Base-by-base conservation (phyloP, 1,284 basidiomycete species). In the Naganishia albida region DNA sequence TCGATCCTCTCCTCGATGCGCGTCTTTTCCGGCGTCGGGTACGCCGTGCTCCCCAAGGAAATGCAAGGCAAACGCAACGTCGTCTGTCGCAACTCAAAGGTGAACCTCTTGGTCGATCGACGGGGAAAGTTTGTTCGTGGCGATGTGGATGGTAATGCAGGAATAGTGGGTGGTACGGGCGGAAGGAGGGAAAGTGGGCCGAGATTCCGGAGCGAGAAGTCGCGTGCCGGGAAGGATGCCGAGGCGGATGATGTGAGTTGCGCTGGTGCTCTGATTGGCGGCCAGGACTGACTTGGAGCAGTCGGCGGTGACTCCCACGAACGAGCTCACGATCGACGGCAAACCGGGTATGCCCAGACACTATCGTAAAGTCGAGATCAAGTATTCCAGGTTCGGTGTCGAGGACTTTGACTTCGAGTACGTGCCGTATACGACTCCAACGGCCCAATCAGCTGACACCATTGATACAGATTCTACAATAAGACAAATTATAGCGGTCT, bases 361-460 rank as follows among this genome's bases (percentile, higher is more conserved):
- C 70, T 99, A 96, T 77, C 86, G 90, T 50, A 88, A 89, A 73
- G 93, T 97, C 46, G 93, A 96, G 78, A 99, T 99, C 74, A 93
- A 96, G 78, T 99, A 99, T 77, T 95, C 92, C 53, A 93, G 93
- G 72, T 99, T 99, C 72, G 95, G 95, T n/a, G 91, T 98, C 28
- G 95, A 80, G 76, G 95, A 99, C 78, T 99, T 99, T 74, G 96
- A 99, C 77, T 99, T 99, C 74, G 94, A 85, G 90, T 91, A 73
- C 66, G 82, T 74, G 20, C 4, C 34, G 34, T 10, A 10, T 6
- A 6, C 6, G 34, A 6, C 10, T 34, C 10, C 10, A 10, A 34
- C 34, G 10, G 34, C 46, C 34, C 39, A n/a, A 69, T 64, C 67
- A 39, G 63, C 44, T 57, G 25, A 54, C 10, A 12, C 28, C 39